Evolutionary conservation across 768 basidiomycete genomes (phyloP), one percentile per base, ranked within the genome.

Genomic region (Tylopilus intermedius): DNA sequence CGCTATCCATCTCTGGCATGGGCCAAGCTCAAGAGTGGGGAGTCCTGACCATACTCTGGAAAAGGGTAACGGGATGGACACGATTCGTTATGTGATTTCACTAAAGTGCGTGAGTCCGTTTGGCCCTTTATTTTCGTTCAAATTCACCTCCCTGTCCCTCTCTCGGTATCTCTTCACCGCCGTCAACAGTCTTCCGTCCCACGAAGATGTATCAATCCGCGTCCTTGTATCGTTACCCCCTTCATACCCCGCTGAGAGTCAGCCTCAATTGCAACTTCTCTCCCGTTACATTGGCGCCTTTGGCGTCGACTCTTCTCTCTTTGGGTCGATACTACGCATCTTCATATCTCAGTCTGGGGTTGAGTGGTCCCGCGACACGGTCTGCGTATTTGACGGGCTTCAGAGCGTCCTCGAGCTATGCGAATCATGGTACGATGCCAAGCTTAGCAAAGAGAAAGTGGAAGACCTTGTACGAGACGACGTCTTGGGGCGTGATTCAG

Each of bases 331-430:
- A 33, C 73, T 93, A 18, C 79, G 87, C 37, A 93, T 88, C 0
- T 94, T 79, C 66, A 90, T 94, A 50, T 91, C 91, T 4, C 63
- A 76, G 21, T 79, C 76, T 49, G 89, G 86, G 7, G 78, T 90
- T n/a, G 86, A 90, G 57, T 94, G 87, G 82, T 72, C 75, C 3
- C 73, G 79, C 22, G 90, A 84, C 29, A 76, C 74, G 1, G 84
- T 93, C 15, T 91, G 88, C 57, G 86, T 94, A 11, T 94, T 93
- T 62, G 92, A 94, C 57, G 92, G 92, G 10, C 68, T 94, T 26
- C 89, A 92, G 67, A 82, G 75, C 60, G 80, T 88, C 9, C 67
- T 86, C 29, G 89, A 91, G 44, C 72, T 74, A 14, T 86, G 84
- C 56, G 72, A 76, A 22, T 61, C 64, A 37, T 94, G 91, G 91